Evolutionary conservation across 1,284 basidiomycete genomes (phyloP).

Genomic region (Irpex lacteus): DNA sequence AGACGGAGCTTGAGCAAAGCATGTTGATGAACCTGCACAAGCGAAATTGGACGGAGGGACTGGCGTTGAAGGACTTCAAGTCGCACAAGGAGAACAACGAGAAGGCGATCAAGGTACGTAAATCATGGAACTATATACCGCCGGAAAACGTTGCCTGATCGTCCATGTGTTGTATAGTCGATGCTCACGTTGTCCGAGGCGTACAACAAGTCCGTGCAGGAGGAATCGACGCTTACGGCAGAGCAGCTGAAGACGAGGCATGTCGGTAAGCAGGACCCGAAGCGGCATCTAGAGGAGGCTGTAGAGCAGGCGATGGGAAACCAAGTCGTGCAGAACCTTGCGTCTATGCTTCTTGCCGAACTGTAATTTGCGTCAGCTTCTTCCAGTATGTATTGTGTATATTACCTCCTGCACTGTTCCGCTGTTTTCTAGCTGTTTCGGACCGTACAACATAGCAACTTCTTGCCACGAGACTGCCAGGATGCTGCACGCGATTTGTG

Average conservation of each 20-base stretch:
- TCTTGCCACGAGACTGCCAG: not conserved
- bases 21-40: conserved; percentile 99
- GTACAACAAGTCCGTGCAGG: conserved; percentile 96
- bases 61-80: conserved; percentile 88
- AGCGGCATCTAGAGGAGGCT: conserved; percentile 93
- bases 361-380: conserved; percentile 38
- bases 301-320: conserved; percentile 97
- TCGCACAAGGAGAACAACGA: conserved; percentile 85
- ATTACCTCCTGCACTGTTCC: not conserved
- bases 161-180: conserved; percentile 47
- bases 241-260: conserved; percentile 95
- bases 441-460: not conserved
- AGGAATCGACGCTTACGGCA: conserved; percentile 87
- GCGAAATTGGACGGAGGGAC: conserved; percentile 95
- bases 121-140: not conserved
- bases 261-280: conserved; percentile 97
- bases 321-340: conserved; percentile 92
- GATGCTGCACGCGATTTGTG: not conserved
- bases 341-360: conserved; percentile 90
- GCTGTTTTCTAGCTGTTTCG: not conserved
- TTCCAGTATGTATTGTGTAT: conserved; percentile 1
- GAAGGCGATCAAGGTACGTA: conserved; percentile 81
- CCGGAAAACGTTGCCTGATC: conserved; percentile 13
- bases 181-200: conserved; percentile 90
- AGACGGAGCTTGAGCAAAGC: conserved; percentile 95